A percentile compares a stretch with the other conserved stretches of the same genome.
These are phyloP conservation scores for Aspergillus quadrilineatus DNA, from an alignment of 2,329 filamentous ascomycete genomes.

Conservation along the genomic window DNA sequence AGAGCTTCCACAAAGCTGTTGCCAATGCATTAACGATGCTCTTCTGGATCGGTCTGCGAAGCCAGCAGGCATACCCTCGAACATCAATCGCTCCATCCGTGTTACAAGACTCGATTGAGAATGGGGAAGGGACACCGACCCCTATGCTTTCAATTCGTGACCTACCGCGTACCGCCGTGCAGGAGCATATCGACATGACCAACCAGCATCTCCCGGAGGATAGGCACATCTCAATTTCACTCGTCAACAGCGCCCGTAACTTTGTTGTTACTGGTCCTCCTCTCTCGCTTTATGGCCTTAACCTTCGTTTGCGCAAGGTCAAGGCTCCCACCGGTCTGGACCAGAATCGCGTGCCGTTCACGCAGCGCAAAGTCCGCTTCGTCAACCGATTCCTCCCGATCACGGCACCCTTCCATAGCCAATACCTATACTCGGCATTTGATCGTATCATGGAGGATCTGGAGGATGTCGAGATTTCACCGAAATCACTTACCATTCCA, in stretches of 20 bases:
- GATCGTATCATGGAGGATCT: slow-evolving; percentile 83
- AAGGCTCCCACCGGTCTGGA: slow-evolving; percentile 97
- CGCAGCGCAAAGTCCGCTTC: slow-evolving; percentile 93
- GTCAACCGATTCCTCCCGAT: slow-evolving; percentile 97
- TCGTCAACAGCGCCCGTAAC: slow-evolving; percentile 95
- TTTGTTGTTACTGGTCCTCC: slow-evolving; percentile 96
- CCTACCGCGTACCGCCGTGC: slow-evolving; percentile 79
- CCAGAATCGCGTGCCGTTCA: slow-evolving; percentile 90
- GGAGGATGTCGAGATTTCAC: slow-evolving; percentile 74
- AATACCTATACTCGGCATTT: slow-evolving; percentile 81
- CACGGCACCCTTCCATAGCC: slow-evolving; percentile 97
- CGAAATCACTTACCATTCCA: slow-evolving; percentile 72
- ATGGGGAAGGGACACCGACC: slow-evolving; percentile 91
- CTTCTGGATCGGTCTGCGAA: slow-evolving; percentile 97
- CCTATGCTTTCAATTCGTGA: slow-evolving; percentile 98
- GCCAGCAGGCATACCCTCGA: slow-evolving; percentile 93
- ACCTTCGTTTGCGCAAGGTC: slow-evolving; percentile 90
- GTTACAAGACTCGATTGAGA: slow-evolving; percentile 87
- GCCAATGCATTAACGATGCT: slow-evolving; percentile 83
- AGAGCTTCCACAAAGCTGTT: slow-evolving; percentile 78
- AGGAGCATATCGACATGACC: slow-evolving; percentile 94
- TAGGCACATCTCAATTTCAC: slow-evolving; percentile 89
- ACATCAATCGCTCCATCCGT: slow-evolving; percentile 90
- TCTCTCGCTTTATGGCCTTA: slow-evolving; percentile 93
- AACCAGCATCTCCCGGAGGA: slow-evolving; percentile 94